These are phyloP conservation scores for Podospora fimiseda DNA, from an alignment of 495 filamentous ascomycete species.

Conservation along the genomic window DNA sequence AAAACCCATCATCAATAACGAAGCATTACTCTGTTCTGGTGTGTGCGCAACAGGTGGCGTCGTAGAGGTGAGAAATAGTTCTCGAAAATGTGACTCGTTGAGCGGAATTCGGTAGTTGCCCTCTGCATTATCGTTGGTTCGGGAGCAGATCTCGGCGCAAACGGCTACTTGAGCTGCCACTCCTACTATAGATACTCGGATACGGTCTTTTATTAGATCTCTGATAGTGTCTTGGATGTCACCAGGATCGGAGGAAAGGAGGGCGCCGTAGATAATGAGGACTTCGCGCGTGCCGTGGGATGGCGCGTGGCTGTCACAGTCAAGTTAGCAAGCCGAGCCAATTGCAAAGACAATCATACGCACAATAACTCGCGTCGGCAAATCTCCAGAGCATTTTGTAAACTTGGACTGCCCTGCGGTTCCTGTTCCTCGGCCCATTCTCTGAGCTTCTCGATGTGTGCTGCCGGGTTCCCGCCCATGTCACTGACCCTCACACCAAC, in stretches of 20 bases:
- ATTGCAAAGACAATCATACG: conserved; percentile 27
- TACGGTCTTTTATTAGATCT: conserved; percentile 66
- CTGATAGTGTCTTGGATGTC: conserved; percentile 90
- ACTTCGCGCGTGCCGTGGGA: conserved; percentile 90
- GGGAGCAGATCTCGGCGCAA: conserved; percentile 77
- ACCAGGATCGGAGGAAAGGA: conserved; percentile 83
- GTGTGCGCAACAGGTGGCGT: conserved; percentile 74
- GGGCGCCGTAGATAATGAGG: conserved; percentile 84
- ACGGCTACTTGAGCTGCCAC: conserved; percentile 88
- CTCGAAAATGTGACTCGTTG: conserved; percentile 81
- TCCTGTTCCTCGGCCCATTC: conserved; percentile 65
- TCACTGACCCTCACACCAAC: conserved; percentile 79
- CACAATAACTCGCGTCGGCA: conserved; percentile 80
- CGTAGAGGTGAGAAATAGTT: conserved; percentile 80
- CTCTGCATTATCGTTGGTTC: conserved; percentile 76
- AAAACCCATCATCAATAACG: conserved; percentile 96
- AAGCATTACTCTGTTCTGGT: conserved; percentile 58
- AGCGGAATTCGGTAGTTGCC: conserved; percentile 74
- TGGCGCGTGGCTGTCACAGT: conserved; percentile 71
- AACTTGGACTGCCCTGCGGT: conserved; percentile 77
- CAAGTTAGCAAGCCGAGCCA: too few relatives aligned
- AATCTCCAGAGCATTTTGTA: conserved; percentile 96
- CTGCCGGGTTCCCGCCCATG: conserved; percentile 82
- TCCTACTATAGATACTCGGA: conserved; percentile 82
- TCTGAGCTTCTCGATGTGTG: conserved; percentile 72